Evolutionary conservation across 208 protist genomes (phyloP), one percentile per base, ranked within the genome.

Genomic region (Crithidia thermophila): DNA sequence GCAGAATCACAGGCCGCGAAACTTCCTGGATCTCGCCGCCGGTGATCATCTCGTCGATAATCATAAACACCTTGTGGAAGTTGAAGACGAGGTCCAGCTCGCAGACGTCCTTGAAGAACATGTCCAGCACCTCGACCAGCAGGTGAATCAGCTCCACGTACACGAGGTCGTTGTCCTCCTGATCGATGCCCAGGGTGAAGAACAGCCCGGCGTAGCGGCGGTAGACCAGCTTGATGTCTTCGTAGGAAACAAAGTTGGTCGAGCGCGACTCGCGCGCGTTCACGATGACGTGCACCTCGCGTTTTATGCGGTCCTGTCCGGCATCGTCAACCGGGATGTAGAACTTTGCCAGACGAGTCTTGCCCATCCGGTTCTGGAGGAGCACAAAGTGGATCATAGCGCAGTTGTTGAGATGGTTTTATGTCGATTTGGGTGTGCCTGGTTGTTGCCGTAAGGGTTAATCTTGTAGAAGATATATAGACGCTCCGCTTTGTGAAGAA

Each of bases 11-110:
- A 13, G 77, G 79, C 18, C 98, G 98, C 23, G 83, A 97, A 0
- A 98, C 99, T 63, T 99, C 99, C 78, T 98, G 88, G 27, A 99
- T 92, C 71, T 99, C 98, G 4, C 99, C 99, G 18, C 94, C 98
- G 9, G 99, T 80, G 70, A 99, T 88, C 78, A 99, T 94, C 84
- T 99, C 98, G 76, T 99, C 99, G 39, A 99, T 88, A 45, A 99
- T 98, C 73, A 98, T 93, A 76, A 99, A 99, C 1, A 99, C 97
- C 87, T 98, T 95, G 85, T 99, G 95, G 76, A 99, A 99, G 68
- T 99, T 98, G 85, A 99, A 99, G 23, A 99, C 97, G 21, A 99
- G 86, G 79, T 99, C 99, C 3, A 99, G 85, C 78, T 99, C 99
- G 71, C 98, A 99, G 20, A 99, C 99, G 72, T 99, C 99, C 53